Conservation (phyloP, 2,329 filamentous ascomycete species). For the Alternaria brassicicola region DNA sequence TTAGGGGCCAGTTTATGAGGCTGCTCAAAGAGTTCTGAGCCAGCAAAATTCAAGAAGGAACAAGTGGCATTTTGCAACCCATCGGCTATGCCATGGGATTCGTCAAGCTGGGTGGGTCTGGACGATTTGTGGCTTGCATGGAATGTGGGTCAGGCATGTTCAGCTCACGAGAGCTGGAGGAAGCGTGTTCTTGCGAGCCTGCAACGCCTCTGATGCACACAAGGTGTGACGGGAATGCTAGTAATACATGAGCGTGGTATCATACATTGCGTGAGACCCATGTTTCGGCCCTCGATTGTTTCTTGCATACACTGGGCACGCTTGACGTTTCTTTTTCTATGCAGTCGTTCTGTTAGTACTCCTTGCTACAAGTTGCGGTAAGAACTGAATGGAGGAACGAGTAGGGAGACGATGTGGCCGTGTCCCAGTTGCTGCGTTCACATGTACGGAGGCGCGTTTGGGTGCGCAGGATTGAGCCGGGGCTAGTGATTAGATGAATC, state of each 20-base stretch:
- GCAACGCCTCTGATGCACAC: neutral
- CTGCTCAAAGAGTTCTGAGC: conserved; percentile 31
- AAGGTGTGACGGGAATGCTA: neutral
- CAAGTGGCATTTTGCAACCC: neutral
- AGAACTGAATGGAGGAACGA: neutral
- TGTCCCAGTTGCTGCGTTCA: neutral
- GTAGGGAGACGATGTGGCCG: neutral
- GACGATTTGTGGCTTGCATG: conserved; percentile 5
- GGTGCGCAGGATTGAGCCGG: neutral
- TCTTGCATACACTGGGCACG: neutral
- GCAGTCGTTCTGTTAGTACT: neutral
- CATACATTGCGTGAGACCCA: neutral
- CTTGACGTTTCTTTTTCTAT: neutral
- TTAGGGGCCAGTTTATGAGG: conserved; percentile 23
- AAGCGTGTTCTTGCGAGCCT: neutral
- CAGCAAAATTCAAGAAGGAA: neutral
- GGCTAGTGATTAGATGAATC: neutral
- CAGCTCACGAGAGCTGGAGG: neutral
- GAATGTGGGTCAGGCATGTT: neutral
- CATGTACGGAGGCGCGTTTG: neutral
- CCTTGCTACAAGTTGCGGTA: neutral
- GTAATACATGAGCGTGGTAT: neutral
- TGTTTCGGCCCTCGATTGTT: neutral
- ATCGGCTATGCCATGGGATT: neutral
- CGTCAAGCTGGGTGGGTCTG: conserved; percentile 5